Base-by-base conservation (phyloP, 805 yeast species). In the Cyberlindnera petersonii region DNA sequence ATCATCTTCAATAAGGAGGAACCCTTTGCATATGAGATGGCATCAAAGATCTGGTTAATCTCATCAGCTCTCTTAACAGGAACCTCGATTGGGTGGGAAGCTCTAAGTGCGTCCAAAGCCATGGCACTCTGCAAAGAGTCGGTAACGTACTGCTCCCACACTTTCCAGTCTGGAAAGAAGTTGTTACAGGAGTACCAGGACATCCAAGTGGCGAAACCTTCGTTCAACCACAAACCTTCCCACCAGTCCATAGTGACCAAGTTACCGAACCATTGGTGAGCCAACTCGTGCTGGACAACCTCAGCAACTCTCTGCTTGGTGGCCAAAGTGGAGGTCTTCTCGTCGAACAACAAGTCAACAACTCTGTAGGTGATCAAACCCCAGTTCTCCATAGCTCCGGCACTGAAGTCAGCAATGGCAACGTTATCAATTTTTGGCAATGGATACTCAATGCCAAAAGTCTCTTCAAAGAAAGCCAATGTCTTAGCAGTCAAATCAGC, bases 181-280 rank as follows among this genome's bases (percentile, higher is more conserved):
- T 78, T 64, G 63, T 84, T 79, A 60, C 86, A 80, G 9, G 89
- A 82, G 57, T 76, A 81, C 88, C 91, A 85, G 5, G 91, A 84
- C 82, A 82, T 83, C 86, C 91, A 85, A 38, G 94, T 85, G 34
- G 95, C 95, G 52, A 85, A 86, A 32, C 93, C 91, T 66, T 85
- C 95, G 59, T 85, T 85, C 53, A 85, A 73, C 91, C 93, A 85
- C 55, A 85, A 72, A 49, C 86, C 91, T 62, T 83, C 86, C 95
- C 95, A 85, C 82, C 86, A 85, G 56, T 84, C 89, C 94, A 85
- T 85, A 39, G 95, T 85, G 44, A 85, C 94, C 63, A 85, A 71
- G 63, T 85, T 82, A 58, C 95, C 95, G 55, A 85, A 85, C 95
- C 95, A 85, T 68, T 85, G 95, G 63, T 85, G 95, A 35, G 94